Evolutionary conservation across 169 alveolate species (phyloP).

Genomic region (Eimeria mitis): DNA sequence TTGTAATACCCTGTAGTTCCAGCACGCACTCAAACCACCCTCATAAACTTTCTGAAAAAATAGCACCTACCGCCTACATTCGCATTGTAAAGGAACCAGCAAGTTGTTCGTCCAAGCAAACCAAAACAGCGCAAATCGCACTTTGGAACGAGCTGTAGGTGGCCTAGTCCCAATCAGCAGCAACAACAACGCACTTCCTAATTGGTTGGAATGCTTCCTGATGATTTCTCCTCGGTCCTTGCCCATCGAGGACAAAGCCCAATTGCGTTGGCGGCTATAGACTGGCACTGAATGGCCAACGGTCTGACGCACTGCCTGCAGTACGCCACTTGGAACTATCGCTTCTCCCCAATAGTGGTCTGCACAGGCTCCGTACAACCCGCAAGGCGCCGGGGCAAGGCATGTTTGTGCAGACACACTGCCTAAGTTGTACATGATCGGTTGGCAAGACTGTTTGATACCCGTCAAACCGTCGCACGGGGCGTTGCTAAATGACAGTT

Average conservation of each 20-base stretch:
- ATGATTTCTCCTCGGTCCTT: not conserved
- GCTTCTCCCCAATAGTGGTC: not conserved
- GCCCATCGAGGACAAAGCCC: not conserved
- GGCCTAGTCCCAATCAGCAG: not conserved
- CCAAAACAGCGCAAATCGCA: not conserved
- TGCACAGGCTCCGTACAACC: not conserved
- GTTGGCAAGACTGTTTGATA: not conserved
- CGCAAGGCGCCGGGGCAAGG: not conserved
- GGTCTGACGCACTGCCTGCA: constrained; percentile 13
- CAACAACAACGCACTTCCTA: not conserved
- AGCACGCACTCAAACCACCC: not conserved
- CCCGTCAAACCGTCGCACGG: not conserved
- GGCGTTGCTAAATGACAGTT: not conserved
- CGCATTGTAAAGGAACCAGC: not conserved
- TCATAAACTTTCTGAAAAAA: not conserved
- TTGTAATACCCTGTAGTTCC: not conserved
- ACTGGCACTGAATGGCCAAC: not conserved
- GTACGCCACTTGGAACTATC: not conserved
- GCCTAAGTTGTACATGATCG: not conserved
- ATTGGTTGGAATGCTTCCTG: not conserved
- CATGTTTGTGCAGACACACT: not conserved
- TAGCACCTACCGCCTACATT: not conserved
- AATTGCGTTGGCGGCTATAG: not conserved
- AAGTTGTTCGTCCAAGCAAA: not conserved
- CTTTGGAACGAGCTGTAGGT: not conserved